Evolutionary conservation across 164 flowering plant species (phyloP).

Genomic region (Annona cherimola): DNA sequence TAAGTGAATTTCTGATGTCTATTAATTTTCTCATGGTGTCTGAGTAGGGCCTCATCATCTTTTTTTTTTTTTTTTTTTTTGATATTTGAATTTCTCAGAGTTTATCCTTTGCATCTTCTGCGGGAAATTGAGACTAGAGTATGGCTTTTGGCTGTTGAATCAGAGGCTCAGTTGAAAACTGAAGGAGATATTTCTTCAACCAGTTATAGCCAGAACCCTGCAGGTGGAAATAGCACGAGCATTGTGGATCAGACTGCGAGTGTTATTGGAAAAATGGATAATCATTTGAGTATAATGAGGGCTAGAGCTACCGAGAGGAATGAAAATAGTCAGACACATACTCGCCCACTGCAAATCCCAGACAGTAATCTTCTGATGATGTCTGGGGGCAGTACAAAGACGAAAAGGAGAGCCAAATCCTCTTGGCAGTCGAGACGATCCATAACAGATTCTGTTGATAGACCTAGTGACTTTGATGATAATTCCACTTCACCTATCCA

Average conservation of each 20-base stretch:
- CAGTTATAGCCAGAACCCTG: slow-evolving; percentile 31
- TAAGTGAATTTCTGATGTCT: slow-evolving; percentile 30
- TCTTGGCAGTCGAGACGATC: slow-evolving; percentile 46
- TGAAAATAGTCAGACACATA: slow-evolving; percentile 41
- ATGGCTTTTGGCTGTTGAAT: slow-evolving; percentile 98
- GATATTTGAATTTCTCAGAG: slow-evolving; percentile 37
- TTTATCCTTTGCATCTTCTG: slow-evolving; percentile 85
- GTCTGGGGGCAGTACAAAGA: slow-evolving; percentile 42
- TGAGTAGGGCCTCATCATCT: background rate
- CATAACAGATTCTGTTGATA: slow-evolving; percentile 48
- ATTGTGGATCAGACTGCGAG: slow-evolving; percentile 81
- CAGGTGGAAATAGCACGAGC: slow-evolving; percentile 40
- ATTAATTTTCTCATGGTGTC: background rate
- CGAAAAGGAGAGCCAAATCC: slow-evolving; percentile 71
- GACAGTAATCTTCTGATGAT: slow-evolving; percentile 37
- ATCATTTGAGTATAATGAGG: slow-evolving; percentile 54
- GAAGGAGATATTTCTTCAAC: slow-evolving; percentile 44
- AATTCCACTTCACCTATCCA: slow-evolving; percentile 19
- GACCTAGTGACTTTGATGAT: slow-evolving; percentile 47
- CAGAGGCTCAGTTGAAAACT: slow-evolving; percentile 79
- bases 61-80: slow-evolving; percentile 1
- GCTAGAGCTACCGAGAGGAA: slow-evolving; percentile 40
- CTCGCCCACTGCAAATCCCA: slow-evolving; percentile 29
- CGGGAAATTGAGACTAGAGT: slow-evolving; percentile 98
- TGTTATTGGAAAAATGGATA: slow-evolving; percentile 78